Evolutionary conservation across 805 yeast genomes (phyloP), one percentile per base, ranked within the genome.

Genomic region (Blastobotrys attinorum): DNA sequence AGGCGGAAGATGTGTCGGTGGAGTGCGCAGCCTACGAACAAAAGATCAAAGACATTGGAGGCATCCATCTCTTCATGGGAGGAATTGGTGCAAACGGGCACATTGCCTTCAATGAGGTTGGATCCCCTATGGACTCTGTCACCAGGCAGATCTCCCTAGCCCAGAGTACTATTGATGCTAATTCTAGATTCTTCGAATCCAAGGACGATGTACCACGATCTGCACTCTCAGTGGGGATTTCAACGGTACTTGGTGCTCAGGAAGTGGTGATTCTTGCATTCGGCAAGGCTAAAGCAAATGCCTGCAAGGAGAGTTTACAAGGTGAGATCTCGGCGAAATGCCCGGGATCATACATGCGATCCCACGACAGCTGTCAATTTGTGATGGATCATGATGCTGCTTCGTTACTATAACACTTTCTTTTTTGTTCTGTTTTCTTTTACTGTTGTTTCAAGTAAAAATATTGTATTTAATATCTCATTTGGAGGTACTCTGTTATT

Each of bases 61-160:
- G 72, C 33, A 73, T 76, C 47, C 66, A 76, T 52, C 60, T 76
- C 42, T 76, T 76, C 51, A 54, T 76, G 52, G 81, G 81, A 4
- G 82, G 81, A 1, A 62, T 76, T 53, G 81, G 82, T 1, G 75
- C 78, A 13, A 77, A 76, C 53, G 81, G 81, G 23, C 81, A 76
- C 56, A 63, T 76, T 51, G 81, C 81, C 1, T 76, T 76, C 54
- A 76, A 76, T 59, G 81, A 76, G 59, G 64, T 70, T 15, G 81
- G 81, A 7, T 72, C 77, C 4, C 22, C 66, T 2, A 66, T 75
- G 45, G 57, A 59, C 46, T 66, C 75, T 7, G 57, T 45, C 22
- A 76, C 81, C 2, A 62, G 81, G 47, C 58, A 60, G 46, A 75
- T 76, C 32, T 52, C 55, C 2, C 64, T 76, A 43, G 81, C 69